Conservation (phyloP, 371 early-diverging fungal genomes). For the Nematocida ironsii region DNA sequence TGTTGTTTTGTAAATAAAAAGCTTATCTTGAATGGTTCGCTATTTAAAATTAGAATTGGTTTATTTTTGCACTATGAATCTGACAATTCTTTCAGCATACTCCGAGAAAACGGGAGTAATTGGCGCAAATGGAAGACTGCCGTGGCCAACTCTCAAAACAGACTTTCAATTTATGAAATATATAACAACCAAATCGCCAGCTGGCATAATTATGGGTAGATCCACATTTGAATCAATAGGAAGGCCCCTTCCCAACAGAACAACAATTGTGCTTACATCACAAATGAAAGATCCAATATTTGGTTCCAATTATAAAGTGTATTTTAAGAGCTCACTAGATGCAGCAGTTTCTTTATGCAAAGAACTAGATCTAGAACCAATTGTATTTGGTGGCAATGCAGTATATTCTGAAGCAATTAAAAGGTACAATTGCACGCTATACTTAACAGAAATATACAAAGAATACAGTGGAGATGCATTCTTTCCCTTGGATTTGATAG, state of each 20-base stretch:
- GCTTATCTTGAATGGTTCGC: constrained; percentile 11
- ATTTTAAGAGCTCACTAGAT: not conserved
- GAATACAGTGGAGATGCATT: constrained; percentile 34
- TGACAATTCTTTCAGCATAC: constrained; percentile 8
- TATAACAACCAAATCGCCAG: constrained; percentile 17
- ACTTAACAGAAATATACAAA: constrained; percentile 34
- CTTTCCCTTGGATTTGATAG: constrained; percentile 42
- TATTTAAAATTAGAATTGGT: constrained; percentile 2
- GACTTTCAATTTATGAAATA: constrained; percentile 51
- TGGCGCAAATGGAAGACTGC: constrained; percentile 31
- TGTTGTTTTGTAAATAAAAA: constrained; percentile 59
- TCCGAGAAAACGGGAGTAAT: constrained; percentile 19
- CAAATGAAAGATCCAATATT: not conserved
- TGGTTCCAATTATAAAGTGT: not conserved
- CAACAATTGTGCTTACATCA: constrained; percentile 47
- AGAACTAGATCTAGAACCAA: constrained; percentile 2
- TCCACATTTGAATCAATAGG: constrained; percentile 58
- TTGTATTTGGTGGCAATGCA: constrained; percentile 51
- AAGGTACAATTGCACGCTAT: constrained; percentile 19
- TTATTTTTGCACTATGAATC: constrained; percentile 21
- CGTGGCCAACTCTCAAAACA: constrained; percentile 29
- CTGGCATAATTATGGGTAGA: constrained; percentile 59
- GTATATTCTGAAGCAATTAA: constrained; percentile 39
- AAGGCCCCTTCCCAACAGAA: constrained; percentile 46
- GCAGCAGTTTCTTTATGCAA: constrained; percentile 42